A percentile compares a stretch with the other conserved stretches of the same genome.
phyloP scores from a whole-genome alignment of 108 stramenopile species.

The Aurantiochytrium sp. region DNA sequence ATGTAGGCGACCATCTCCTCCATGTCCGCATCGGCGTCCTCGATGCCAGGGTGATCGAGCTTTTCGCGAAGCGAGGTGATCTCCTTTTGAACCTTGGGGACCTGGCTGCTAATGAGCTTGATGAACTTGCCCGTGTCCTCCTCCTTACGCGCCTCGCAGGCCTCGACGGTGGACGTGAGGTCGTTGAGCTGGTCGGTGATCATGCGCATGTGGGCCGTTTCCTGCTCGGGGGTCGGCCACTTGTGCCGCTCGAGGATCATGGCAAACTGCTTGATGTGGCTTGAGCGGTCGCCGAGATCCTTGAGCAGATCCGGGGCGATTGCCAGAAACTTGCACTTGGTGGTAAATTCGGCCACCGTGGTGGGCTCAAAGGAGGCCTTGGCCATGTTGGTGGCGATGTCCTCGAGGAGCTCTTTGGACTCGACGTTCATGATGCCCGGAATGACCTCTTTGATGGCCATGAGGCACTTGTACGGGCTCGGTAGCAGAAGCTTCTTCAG shows the following conservation, averaged over 20 bases:
- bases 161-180: slow-evolving; percentile 50
- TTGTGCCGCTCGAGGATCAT: slow-evolving; percentile 45
- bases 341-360: slow-evolving; percentile 53
- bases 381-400: slow-evolving; percentile 41
- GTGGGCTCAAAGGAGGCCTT: slow-evolving; percentile 41
- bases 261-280: slow-evolving; percentile 45
- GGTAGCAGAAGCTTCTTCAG: slow-evolving; percentile 56
- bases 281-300: background rate
- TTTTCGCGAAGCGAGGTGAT: slow-evolving; percentile 50
- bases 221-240: slow-evolving; percentile 57
- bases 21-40: slow-evolving; percentile 37
- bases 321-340: slow-evolving; percentile 50
- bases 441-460: slow-evolving; percentile 45
- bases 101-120: slow-evolving; percentile 43
- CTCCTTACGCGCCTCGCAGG: slow-evolving; percentile 53
- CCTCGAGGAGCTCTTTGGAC: slow-evolving; percentile 45
- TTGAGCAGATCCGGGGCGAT: slow-evolving; percentile 34
- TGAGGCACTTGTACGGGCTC: slow-evolving; percentile 49
- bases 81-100: slow-evolving; percentile 41
- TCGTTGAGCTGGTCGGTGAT: slow-evolving; percentile 46
- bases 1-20: slow-evolving; percentile 51
- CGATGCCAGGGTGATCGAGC: slow-evolving; percentile 52
- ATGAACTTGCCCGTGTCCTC: slow-evolving; percentile 58
- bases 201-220: slow-evolving; percentile 53
- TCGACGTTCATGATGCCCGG: slow-evolving; percentile 50